These are phyloP conservation scores for Nicotiana tomentosiformis DNA, from an alignment of 257 asterid genomes.

Conservation along the genomic window DNA sequence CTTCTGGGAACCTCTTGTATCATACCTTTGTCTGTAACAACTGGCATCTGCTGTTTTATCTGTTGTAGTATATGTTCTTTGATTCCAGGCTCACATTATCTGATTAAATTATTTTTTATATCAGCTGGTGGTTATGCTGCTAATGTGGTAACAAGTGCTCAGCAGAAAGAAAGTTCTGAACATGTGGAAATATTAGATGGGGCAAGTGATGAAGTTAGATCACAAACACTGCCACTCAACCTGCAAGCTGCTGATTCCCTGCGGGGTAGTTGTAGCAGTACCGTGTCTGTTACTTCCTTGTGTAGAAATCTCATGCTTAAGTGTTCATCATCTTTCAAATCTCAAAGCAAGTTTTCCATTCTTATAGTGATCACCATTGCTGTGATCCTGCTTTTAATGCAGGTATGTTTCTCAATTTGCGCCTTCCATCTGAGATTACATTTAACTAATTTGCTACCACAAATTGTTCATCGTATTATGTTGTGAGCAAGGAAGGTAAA, in stretches of 20 bases:
- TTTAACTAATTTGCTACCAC: neutral
- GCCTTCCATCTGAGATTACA: neutral
- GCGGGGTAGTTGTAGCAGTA: constrained; percentile 21
- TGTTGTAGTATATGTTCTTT: neutral
- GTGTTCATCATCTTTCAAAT: constrained; percentile 40
- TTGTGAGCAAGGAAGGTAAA: neutral
- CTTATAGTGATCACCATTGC: constrained; percentile 52
- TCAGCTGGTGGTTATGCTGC: constrained; percentile 26
- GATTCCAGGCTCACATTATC: neutral
- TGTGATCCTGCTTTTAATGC: constrained; percentile 75
- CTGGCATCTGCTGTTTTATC: neutral
- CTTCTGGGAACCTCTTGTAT: constrained; percentile 6
- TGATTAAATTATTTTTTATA: neutral
- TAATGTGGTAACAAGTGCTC: constrained; percentile 33
- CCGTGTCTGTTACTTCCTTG: constrained; percentile 34
- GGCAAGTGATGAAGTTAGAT: constrained; percentile 22
- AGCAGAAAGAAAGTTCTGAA: neutral
- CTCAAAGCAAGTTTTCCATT: constrained; percentile 46
- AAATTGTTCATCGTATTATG: neutral
- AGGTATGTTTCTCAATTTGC: constrained; percentile 40
- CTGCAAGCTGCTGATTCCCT: constrained; percentile 25
- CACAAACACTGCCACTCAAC: constrained; percentile 34
- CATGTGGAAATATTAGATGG: constrained; percentile 21
- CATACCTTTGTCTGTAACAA: neutral
- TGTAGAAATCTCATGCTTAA: constrained; percentile 33